These are phyloP conservation scores for Blakeslea trispora DNA, from an alignment of 371 early-diverging fungal species.

Conservation along the genomic window DNA sequence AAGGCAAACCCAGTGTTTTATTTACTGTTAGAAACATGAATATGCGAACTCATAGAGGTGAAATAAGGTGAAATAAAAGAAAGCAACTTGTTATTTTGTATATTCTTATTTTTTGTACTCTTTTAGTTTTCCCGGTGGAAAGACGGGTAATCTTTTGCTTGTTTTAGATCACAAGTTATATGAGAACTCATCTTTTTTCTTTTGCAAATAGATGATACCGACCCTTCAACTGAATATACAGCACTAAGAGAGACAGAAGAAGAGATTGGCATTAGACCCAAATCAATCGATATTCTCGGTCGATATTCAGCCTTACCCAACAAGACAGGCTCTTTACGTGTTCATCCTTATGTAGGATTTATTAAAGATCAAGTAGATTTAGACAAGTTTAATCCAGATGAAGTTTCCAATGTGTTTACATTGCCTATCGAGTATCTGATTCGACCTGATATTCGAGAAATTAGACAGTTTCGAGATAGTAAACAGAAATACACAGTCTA, in stretches of 20 bases:
- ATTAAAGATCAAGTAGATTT: constrained; percentile 42
- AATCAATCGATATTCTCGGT: constrained; percentile 67
- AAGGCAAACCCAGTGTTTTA: constrained; percentile 69
- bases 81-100: not conserved
- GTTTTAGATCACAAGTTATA: no score
- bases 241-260: constrained; percentile 86
- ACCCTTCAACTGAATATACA: constrained; percentile 58
- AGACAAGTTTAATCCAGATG: constrained; percentile 56
- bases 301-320: constrained; percentile 68
- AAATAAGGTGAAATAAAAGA: constrained; percentile 62
- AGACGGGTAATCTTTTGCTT: constrained; percentile 59
- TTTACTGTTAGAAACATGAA: constrained; percentile 78
- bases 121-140: constrained; percentile 83
- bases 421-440: constrained; percentile 69
- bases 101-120: not conserved
- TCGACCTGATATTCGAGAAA: constrained; percentile 44
- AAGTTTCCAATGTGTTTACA: constrained; percentile 74
- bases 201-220: constrained; percentile 53
- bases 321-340: constrained; percentile 60
- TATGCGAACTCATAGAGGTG: constrained; percentile 78
- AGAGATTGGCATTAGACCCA: constrained; percentile 69
- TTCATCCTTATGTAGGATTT: constrained; percentile 77
- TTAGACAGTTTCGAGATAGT: constrained; percentile 63
- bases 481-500: constrained; percentile 65
- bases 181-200: no score